Percentiles rank a stretch among this genome's conserved stretches.
These are phyloP conservation scores for Taxillus chinensis DNA, from an alignment of 164 flowering plant genomes.

Conservation along the genomic window DNA sequence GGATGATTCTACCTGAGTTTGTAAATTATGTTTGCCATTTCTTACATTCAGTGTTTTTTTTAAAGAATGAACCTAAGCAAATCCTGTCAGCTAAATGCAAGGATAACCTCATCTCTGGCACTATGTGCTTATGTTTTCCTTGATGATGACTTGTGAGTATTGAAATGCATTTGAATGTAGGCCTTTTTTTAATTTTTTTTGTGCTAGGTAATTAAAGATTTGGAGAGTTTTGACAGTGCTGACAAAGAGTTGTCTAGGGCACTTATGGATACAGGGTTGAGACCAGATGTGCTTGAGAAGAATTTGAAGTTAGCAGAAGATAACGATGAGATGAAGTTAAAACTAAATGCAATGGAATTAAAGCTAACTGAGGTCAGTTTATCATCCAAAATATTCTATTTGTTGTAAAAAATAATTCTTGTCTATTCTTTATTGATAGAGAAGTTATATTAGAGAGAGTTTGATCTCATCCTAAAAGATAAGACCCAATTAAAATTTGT, in stretches of 20 bases:
- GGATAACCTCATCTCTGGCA: too few species aligned
- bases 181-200: neutral
- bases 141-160: too few species aligned
- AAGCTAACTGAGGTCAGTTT: constrained; percentile 3
- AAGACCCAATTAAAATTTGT: too few species aligned
- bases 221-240: neutral
- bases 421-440: too few species aligned
- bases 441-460: neutral
- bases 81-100: too few species aligned
- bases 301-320: constrained; percentile 1
- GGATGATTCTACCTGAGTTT: too few species aligned
- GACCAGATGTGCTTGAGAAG: neutral
- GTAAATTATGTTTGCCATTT: too few species aligned
- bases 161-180: neutral
- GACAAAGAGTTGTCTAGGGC: neutral
- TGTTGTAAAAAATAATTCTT: neutral
- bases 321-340: neutral
- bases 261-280: neutral
- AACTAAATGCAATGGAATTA: constrained; percentile 1
- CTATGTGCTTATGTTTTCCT: too few species aligned
- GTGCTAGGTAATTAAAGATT: neutral
- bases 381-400: neutral
- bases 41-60: too few species aligned
- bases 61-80: too few species aligned
- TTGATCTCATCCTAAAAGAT: neutral